Conservation (phyloP, 768 basidiomycete genomes). For the Suillus plorans region DNA sequence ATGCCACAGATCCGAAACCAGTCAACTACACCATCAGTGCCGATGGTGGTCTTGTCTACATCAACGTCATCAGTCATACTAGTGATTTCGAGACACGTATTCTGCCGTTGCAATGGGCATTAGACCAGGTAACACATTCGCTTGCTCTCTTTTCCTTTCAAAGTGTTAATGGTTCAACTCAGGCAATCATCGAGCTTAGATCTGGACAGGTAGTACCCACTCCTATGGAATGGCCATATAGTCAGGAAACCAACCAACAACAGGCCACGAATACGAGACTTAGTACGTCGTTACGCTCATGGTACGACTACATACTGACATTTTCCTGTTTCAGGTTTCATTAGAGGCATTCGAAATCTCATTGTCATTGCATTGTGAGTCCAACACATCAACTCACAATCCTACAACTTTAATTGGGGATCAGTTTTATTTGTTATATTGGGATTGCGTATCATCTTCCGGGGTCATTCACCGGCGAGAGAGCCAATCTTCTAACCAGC, state of each 20-base stretch:
- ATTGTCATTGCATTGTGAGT: conserved; percentile 68
- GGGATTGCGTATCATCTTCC: conserved; percentile 80
- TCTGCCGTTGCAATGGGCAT: conserved; percentile 74
- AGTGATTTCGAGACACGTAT: conserved; percentile 70
- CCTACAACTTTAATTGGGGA: conserved; percentile 1
- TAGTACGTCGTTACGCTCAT: conserved; percentile 37
- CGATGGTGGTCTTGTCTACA: conserved; percentile 61
- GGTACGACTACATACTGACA: not conserved
- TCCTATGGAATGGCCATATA: conserved; percentile 74
- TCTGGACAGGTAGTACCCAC: conserved; percentile 55
- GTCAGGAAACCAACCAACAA: conserved; percentile 63
- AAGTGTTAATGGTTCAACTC: not conserved
- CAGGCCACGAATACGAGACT: conserved; percentile 55
- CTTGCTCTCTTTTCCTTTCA: not conserved
- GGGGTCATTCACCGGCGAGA: conserved; percentile 65
- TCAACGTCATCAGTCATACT: conserved; percentile 64
- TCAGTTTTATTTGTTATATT: conserved; percentile 66
- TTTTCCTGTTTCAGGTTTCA: conserved; percentile 46
- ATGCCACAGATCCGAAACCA: conserved; percentile 28
- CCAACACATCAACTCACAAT: not conserved
- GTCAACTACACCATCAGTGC: conserved; percentile 71
- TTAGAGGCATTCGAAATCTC: conserved; percentile 58
- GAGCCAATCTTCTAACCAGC: conserved; percentile 60
- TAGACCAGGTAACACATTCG: conserved; percentile 49
- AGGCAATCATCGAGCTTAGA: conserved; percentile 73